A percentile compares a stretch with the other conserved stretches of the same genome.
These are phyloP conservation scores for Nitzschia putrida DNA, from an alignment of 108 stramenopile species.

Conservation along the genomic window DNA sequence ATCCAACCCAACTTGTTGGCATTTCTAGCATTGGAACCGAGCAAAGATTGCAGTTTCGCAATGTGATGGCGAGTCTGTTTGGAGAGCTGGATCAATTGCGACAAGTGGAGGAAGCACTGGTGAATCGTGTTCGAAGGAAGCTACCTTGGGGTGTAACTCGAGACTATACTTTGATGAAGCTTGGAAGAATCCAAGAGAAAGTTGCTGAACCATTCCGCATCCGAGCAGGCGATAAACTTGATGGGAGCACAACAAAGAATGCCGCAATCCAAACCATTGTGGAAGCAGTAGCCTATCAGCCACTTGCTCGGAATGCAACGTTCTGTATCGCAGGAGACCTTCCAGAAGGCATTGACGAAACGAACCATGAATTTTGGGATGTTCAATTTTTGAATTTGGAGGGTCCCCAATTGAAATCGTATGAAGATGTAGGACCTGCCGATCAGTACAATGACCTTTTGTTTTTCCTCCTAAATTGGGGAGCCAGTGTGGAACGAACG, in stretches of 20 bases:
- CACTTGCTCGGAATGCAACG: conserved; percentile 50
- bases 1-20: conserved; percentile 73
- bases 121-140: conserved; percentile 49
- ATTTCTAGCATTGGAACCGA: conserved; percentile 79
- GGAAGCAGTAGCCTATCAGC: conserved; percentile 53
- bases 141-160: too few species aligned
- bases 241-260: conserved; percentile 41
- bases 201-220: conserved; percentile 29
- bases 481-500: conserved; percentile 41
- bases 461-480: conserved; percentile 73
- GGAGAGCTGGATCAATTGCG: conserved; percentile 73
- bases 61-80: conserved; percentile 76
- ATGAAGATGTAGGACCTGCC: conserved; percentile 27
- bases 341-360: conserved; percentile 28
- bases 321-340: conserved; percentile 30
- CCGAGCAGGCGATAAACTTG: conserved; percentile 60
- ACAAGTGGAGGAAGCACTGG: conserved; percentile 69
- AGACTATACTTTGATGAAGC: conserved; percentile 82
- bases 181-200: conserved; percentile 52
- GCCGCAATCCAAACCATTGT: conserved; percentile 34
- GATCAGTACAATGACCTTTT: conserved; percentile 33
- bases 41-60: conserved; percentile 72
- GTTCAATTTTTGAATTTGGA: conserved; percentile 70
- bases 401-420: conserved; percentile 72
- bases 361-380: conserved; percentile 48